Evolutionary conservation across 805 yeast genomes (phyloP).

Genomic region (Spencermartinsiella europaea): DNA sequence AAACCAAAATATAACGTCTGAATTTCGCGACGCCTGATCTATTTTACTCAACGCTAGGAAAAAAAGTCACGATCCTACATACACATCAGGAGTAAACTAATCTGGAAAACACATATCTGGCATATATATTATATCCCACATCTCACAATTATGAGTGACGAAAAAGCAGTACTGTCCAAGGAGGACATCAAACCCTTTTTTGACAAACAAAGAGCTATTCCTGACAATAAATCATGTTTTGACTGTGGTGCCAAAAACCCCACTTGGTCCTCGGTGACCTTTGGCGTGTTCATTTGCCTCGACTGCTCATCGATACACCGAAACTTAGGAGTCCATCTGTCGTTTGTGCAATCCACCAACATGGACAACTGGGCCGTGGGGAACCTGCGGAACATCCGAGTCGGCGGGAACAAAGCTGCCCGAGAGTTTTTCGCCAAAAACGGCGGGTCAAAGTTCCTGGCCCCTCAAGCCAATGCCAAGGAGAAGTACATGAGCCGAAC

Average conservation of each 20-base stretch:
- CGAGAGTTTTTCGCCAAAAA: conserved; percentile 77
- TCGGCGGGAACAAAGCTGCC: conserved; percentile 88
- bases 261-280: conserved; percentile 97
- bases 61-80: too few relatives aligned
- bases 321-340: conserved; percentile 90
- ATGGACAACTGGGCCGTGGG: conserved; percentile 92
- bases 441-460: conserved; percentile 73
- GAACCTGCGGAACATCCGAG: conserved; percentile 85
- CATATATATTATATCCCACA: not conserved
- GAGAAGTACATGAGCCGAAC: conserved; percentile 75
- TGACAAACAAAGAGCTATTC: conserved; percentile 51
- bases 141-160: conserved; percentile 10
- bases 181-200: conserved; percentile 68
- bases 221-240: conserved; percentile 81
- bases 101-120: not conserved
- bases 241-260: conserved; percentile 94
- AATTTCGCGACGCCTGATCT: too few relatives aligned
- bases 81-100: too few relatives aligned
- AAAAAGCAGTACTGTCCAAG: conserved; percentile 34
- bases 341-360: conserved; percentile 88
- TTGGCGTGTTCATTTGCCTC: conserved; percentile 85
- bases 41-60: too few relatives aligned
- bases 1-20: too few relatives aligned
- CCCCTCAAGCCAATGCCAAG: conserved; percentile 53
- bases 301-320: conserved; percentile 96